phyloP scores from a whole-genome alignment of 768 basidiomycete species.

The Rhodotorula babjevae region DNA sequence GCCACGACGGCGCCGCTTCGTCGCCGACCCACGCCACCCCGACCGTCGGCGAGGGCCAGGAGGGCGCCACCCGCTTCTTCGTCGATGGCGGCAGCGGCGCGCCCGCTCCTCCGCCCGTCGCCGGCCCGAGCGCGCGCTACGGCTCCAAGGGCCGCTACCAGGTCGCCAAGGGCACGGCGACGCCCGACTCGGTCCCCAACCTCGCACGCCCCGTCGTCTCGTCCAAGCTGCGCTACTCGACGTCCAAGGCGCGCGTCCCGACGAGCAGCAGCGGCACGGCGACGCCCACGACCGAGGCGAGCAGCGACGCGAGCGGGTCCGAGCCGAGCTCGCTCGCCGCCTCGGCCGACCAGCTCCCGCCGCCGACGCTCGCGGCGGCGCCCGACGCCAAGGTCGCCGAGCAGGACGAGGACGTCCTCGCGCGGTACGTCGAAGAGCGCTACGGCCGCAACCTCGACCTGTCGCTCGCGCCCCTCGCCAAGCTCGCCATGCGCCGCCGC shows the following conservation, averaged over 20 bases:
- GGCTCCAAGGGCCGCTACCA: conserved; percentile 33
- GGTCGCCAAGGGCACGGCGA: conserved; percentile 18
- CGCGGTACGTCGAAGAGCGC: conserved; percentile 79
- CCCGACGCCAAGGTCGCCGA: conserved; percentile 50
- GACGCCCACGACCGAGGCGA: conserved; percentile 10
- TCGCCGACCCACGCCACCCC: conserved; percentile 7
- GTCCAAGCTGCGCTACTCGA: conserved; percentile 33
- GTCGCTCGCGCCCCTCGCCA: conserved; percentile 68
- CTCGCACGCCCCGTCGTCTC: conserved; percentile 14
- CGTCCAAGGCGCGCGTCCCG: conserved; percentile 28
- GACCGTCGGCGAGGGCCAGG: background rate
- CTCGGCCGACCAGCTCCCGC: conserved; percentile 27
- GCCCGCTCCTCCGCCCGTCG: too few relatives aligned
- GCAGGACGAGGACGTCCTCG: conserved; percentile 54
- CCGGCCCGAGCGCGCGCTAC: conserved; percentile 14
- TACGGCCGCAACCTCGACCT: conserved; percentile 86
- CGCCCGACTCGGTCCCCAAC: conserved; percentile 21
- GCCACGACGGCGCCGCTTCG: background rate
- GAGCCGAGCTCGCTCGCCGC: conserved; percentile 19
- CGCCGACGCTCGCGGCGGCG: background rate
- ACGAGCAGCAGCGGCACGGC: background rate
- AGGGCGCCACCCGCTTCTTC: background rate
- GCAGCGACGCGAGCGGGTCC: conserved; percentile 21
- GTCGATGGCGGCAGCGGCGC: background rate
- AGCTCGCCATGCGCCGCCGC: conserved; percentile 75